Base-by-base conservation (phyloP, 2,329 filamentous ascomycete species). In the Aquanectria penicillioides region DNA sequence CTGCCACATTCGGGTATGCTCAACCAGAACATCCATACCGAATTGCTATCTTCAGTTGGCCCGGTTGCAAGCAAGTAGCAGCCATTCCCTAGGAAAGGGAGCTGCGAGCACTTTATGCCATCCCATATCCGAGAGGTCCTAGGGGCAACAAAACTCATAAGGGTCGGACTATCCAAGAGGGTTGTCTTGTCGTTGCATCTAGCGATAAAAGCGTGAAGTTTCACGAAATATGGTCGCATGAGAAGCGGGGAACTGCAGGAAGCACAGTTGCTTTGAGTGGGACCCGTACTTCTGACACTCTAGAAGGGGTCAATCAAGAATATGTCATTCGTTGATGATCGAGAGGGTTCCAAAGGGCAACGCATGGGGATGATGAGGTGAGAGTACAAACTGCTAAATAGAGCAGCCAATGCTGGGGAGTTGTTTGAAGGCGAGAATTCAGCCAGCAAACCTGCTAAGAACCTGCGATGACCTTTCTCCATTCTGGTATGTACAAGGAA, bases 131-230 rank as follows among this genome's bases (percentile, higher is more conserved):
- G 9, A 85, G 77, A 33, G 74, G 75, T 1, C 76, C 77, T 3
- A 63, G 65, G 12, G 73, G 75, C 28, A 65, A 62, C 34, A 69
- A 65, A 66, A 50, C 41, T 62, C 62, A 38, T 57, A 69, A 18
- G 66, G 62, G 57, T 40, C 67, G 59, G 61, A 68, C 49, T 36
- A 66, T 55, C 57, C 71, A 73, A 59, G 77, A 81, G 70, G 77
- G 67, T 0, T 97, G 93, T 72, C 89, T 99, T 65, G 91, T 97
- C 15, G 90, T 99, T 50, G 94, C 94, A 13, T 91, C 92, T 37
- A 97, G 93, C 71, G 94, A 98, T 76, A 89, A 93, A 72, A 96
- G 87, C 67, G 90, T 98, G 75, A 95, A 95, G 72, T 98, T 98
- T 70, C 93, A 98, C 74, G 94, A 98, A 77, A 88, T 99, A 10